Conservation (phyloP, 306 rosid genomes). For the Chamaecrista fasciculata region DNA sequence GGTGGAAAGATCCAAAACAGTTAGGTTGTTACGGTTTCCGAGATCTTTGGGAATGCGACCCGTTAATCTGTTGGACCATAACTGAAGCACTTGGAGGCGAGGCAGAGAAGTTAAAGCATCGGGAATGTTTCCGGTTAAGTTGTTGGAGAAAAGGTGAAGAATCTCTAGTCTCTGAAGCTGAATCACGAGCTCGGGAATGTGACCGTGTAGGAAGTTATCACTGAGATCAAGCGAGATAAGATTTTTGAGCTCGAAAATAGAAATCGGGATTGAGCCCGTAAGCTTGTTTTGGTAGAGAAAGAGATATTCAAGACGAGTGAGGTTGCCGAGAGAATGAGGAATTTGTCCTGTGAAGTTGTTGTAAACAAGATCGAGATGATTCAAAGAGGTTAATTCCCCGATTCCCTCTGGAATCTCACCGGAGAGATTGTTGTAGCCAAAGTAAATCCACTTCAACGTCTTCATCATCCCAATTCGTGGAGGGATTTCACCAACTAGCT, state of each 20-base stretch:
- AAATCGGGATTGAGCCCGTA: conserved; percentile 52
- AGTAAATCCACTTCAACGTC: conserved; percentile 70
- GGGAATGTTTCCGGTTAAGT: conserved; percentile 66
- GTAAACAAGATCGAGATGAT: conserved; percentile 87
- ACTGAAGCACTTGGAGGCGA: conserved; percentile 79
- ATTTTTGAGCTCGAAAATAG: conserved; percentile 53
- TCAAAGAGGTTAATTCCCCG: conserved; percentile 48
- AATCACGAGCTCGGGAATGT: conserved; percentile 58
- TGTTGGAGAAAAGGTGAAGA: conserved; percentile 86
- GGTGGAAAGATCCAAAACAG: conserved; percentile 80
- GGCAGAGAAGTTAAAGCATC: conserved; percentile 52
- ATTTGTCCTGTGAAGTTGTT: conserved; percentile 76
- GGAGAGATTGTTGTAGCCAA: conserved; percentile 85
- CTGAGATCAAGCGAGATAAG: conserved; percentile 83
- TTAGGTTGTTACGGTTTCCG: conserved; percentile 67
- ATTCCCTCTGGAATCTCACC: conserved; percentile 72
- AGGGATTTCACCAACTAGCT: conserved; percentile 64
- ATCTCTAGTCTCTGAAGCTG: conserved; percentile 61
- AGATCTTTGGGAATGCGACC: conserved; percentile 74
- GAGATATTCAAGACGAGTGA: conserved; percentile 56
- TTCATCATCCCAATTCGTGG: conserved; percentile 47
- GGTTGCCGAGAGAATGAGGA: conserved; percentile 70
- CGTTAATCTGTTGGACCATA: conserved; percentile 79
- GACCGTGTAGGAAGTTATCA: conserved; percentile 71
- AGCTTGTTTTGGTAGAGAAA: conserved; percentile 85